Percentiles rank a stretch among this genome's conserved stretches.
phyloP scores from a whole-genome alignment of 2,329 filamentous ascomycete species.

The Phoma sp. region DNA sequence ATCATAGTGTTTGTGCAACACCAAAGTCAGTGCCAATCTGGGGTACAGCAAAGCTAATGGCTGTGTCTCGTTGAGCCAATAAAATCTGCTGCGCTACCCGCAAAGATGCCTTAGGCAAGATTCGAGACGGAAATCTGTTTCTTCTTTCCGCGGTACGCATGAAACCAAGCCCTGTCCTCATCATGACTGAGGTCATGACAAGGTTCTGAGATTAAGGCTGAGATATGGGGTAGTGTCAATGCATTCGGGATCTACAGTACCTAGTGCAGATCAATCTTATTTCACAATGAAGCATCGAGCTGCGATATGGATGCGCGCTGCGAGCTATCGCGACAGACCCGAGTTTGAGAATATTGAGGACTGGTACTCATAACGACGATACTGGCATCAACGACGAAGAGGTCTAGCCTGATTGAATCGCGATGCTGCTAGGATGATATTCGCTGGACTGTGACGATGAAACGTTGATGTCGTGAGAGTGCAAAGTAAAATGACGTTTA shows the following conservation, averaged over 20 bases:
- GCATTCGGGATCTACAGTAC: conserved; percentile 11
- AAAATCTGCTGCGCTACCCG: not conserved
- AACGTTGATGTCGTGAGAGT: conserved; percentile 7
- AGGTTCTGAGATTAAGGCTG: conserved; percentile 16
- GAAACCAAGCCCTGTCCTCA: not conserved
- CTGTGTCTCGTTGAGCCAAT: not conserved
- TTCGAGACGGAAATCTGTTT: conserved; percentile 12
- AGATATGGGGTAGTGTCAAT: conserved; percentile 21
- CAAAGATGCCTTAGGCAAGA: conserved; percentile 1
- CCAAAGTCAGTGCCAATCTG: not conserved
- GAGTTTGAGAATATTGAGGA: no score
- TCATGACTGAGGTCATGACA: not conserved
- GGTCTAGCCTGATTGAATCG: not conserved
- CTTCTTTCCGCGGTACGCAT: conserved; percentile 3
- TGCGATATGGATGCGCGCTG: no score
- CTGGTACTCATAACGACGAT: not conserved
- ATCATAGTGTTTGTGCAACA: not conserved
- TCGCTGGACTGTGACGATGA: not conserved
- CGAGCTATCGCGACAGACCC: no score
- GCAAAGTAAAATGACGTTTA: conserved; percentile 8
- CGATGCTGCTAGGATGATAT: not conserved
- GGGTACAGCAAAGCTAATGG: not conserved
- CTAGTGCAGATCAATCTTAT: not conserved
- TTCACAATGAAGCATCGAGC: not conserved
- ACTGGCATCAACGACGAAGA: not conserved